Conservation (phyloP, 495 filamentous ascomycete genomes). For the Margaritispora aquatica region DNA sequence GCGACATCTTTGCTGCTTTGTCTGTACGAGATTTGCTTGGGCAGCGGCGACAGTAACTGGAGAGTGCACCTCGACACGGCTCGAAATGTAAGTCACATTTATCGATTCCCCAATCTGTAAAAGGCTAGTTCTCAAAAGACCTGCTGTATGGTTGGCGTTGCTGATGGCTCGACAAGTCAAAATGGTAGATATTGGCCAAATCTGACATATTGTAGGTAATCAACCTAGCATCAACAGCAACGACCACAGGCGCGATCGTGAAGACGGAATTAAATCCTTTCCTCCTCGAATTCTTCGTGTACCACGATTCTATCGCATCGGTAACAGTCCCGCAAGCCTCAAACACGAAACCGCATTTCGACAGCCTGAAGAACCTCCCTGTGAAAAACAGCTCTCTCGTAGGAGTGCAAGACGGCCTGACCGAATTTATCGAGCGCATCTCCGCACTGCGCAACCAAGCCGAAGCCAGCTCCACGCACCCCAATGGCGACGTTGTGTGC, state of each 20-base stretch:
- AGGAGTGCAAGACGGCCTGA: constrained; percentile 7
- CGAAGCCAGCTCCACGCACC: not conserved
- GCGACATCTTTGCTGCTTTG: constrained; percentile 10
- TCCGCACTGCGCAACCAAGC: constrained; percentile 8
- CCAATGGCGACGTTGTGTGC: constrained; percentile 3
- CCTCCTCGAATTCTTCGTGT: constrained; percentile 15
- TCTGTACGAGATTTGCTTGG: constrained; percentile 15
- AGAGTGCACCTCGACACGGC: constrained; percentile 5
- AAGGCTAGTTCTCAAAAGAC: not conserved
- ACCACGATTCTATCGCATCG: constrained; percentile 14
- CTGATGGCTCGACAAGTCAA: too few species aligned
- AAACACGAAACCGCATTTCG: not conserved
- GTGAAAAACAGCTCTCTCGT: constrained; percentile 2
- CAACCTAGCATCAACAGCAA: not conserved
- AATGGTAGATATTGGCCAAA: not conserved
- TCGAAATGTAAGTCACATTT: not conserved
- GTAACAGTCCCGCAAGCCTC: constrained; percentile 5
- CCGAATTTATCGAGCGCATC: constrained; percentile 10
- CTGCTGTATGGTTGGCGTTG: too few species aligned
- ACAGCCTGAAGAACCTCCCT: not conserved
- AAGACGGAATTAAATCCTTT: constrained; percentile 15
- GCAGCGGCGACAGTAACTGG: constrained; percentile 5
- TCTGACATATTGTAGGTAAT: not conserved
- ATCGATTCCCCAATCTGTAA: too few species aligned
- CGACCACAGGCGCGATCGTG: not conserved